These are phyloP conservation scores for Hypsizygus ulmarius DNA, from an alignment of 1,284 basidiomycete genomes.

Conservation along the genomic window DNA sequence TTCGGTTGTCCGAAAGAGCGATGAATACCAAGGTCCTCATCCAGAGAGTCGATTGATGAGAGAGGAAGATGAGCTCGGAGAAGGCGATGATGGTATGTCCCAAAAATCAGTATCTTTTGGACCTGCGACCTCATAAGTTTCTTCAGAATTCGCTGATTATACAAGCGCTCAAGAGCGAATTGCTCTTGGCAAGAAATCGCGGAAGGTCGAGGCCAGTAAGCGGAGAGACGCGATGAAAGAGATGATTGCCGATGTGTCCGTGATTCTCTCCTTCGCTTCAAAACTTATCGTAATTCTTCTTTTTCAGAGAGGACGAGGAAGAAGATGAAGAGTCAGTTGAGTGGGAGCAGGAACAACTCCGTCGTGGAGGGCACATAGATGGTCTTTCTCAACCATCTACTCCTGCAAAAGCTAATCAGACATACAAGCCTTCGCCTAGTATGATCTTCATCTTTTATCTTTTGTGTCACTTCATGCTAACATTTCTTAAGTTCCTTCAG, in stretches of 20 bases:
- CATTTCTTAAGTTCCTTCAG: conserved; percentile 52
- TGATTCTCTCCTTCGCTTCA: conserved; percentile 16
- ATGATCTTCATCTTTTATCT: conserved; percentile 26
- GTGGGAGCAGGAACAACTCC: conserved; percentile 89
- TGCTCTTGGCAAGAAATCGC: conserved; percentile 82
- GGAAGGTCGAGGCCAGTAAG: conserved; percentile 71
- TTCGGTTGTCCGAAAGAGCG: conserved; percentile 56
- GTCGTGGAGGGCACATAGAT: conserved; percentile 62
- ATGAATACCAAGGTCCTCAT: conserved; percentile 72
- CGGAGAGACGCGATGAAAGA: conserved; percentile 78
- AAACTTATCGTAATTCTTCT: conserved; percentile 14
- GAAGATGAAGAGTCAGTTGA: conserved; percentile 86
- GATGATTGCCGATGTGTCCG: conserved; percentile 84
- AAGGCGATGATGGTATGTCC: conserved; percentile 86
- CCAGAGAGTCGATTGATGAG: conserved; percentile 84
- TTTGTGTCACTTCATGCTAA: conserved; percentile 9
- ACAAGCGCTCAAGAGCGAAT: conserved; percentile 87
- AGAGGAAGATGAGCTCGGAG: conserved; percentile 91
- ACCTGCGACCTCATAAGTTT: not conserved
- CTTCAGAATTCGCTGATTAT: conserved; percentile 81
- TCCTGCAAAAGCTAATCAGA: conserved; percentile 41
- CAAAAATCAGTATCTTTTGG: not conserved
- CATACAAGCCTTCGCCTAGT: conserved; percentile 80
- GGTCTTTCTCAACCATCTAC: conserved; percentile 27
- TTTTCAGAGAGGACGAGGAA: conserved; percentile 54